Base-by-base conservation (phyloP, 75 land plant genomes). In the Pinus taeda region DNA sequence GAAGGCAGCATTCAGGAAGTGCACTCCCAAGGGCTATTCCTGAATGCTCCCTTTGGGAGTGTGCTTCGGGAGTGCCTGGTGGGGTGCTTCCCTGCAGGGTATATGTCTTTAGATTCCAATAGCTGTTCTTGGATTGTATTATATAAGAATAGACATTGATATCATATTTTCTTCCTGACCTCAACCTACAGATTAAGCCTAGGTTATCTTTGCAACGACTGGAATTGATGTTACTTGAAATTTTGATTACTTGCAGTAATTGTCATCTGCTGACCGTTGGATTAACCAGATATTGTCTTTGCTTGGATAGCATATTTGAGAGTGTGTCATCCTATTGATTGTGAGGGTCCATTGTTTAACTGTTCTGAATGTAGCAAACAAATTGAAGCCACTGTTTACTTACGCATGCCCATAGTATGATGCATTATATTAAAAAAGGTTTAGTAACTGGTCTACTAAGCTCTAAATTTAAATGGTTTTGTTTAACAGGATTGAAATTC, bases 401-500 rank as follows among this genome's bases (percentile, higher is more conserved):
- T 69, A 0, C 20, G 0, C 72, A 69, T 20, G 2, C 11, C 18
- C 55, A 69, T n/a, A 29, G 39, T 15, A 20, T 66, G n/a, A 49
- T 49, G 12, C 9, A 9, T 1, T 49, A 49, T 49, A 49, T n/a
- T 69, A 22, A 39, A 39, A 69, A 39, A n/a, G 24, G 42, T 20
- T 3, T 21, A 69, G 17, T 24, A 49, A 6, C 69, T 39, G 53
- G 42, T n/a, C 22, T 30, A 42, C 42, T 21, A 39, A 42, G 3
- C 42, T 8, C 57, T 14, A n/a, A 49, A 21, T 29, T 24, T 60
- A 18, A 4, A 78, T 73, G 62, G 13, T 59, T 72, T 14, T 18
- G 21, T 15, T 82, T 30, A 53, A 60, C 93, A 96, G 98, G 98
- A 83, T 96, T 42, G 98, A 96, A 74, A 83, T 88, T 13, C 83